phyloP scores from a whole-genome alignment of 306 rosid species.

The Vigna angularis region DNA sequence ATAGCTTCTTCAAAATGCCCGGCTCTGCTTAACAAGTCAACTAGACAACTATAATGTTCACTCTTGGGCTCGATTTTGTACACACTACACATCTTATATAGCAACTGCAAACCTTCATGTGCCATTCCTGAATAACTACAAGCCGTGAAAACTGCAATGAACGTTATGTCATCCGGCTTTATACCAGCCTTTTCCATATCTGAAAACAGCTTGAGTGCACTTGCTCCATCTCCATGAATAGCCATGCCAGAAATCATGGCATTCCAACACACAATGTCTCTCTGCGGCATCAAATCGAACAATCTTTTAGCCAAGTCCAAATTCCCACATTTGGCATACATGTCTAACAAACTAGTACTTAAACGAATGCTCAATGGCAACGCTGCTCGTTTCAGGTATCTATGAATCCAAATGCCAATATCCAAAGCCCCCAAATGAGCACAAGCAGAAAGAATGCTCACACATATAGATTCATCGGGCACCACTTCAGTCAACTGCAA shows the following conservation, averaged over 20 bases:
- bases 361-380: slow-evolving; percentile 54
- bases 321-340: slow-evolving; percentile 84
- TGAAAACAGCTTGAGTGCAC: slow-evolving; percentile 58
- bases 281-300: slow-evolving; percentile 52
- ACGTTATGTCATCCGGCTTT: slow-evolving; percentile 73
- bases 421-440: slow-evolving; percentile 81
- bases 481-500: slow-evolving; percentile 61
- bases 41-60: slow-evolving; percentile 75
- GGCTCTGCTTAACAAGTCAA: slow-evolving; percentile 69
- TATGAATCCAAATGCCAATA: slow-evolving; percentile 73
- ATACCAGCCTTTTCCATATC: slow-evolving; percentile 62
- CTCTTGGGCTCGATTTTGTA: slow-evolving; percentile 65
- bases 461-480: slow-evolving; percentile 78
- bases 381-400: slow-evolving; percentile 47
- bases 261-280: slow-evolving; percentile 76
- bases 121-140: slow-evolving; percentile 79
- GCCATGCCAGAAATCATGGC: slow-evolving; percentile 82
- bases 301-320: slow-evolving; percentile 57
- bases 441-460: slow-evolving; percentile 72
- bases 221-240: slow-evolving; percentile 73
- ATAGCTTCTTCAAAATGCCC: slow-evolving; percentile 73
- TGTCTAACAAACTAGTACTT: slow-evolving; percentile 71
- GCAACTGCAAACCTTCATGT: slow-evolving; percentile 55
- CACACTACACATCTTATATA: slow-evolving; percentile 61
- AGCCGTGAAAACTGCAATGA: slow-evolving; percentile 77